A percentile compares a stretch with the other conserved stretches of the same genome.
phyloP scores from a whole-genome alignment of 495 filamentous ascomycete species.

The Penicilliopsis zonata region DNA sequence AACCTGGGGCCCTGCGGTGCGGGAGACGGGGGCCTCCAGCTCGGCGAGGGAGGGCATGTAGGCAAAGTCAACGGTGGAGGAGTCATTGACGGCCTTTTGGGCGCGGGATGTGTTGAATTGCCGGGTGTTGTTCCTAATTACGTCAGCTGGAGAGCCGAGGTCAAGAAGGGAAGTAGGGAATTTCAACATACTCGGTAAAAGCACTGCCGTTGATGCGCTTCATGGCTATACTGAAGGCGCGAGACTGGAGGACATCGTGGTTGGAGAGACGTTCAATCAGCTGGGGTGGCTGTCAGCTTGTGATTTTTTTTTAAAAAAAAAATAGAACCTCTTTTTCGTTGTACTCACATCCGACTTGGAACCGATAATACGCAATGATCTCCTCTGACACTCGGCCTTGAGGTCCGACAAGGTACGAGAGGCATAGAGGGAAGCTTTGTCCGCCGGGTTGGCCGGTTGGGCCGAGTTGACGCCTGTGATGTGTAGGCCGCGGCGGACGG shows the following conservation, averaged over 20 bases:
- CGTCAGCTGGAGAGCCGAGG: conserved; percentile 3
- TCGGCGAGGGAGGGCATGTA: conserved; percentile 44
- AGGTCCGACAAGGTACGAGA: conserved; percentile 26
- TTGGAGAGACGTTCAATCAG: conserved; percentile 40
- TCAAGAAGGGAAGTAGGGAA: neutral
- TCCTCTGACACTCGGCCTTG: conserved; percentile 26
- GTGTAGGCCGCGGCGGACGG: conserved; percentile 36
- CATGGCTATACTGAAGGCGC: conserved; percentile 43
- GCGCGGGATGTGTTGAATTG: conserved; percentile 49
- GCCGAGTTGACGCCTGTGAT: conserved; percentile 43
- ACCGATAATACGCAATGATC: conserved; percentile 19
- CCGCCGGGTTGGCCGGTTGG: conserved; percentile 22
- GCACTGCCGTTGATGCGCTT: conserved; percentile 30
- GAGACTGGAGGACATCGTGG: conserved; percentile 39
- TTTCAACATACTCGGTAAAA: conserved; percentile 24
- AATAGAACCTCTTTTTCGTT: neutral
- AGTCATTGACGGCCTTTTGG: conserved; percentile 42
- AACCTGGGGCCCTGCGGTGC: conserved; percentile 27
- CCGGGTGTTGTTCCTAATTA: conserved; percentile 22
- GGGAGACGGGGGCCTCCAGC: conserved; percentile 19
- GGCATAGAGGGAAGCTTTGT: conserved; percentile 23
- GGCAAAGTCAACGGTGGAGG: conserved; percentile 51
- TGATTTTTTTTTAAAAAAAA: too few species aligned
- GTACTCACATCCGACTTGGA: conserved; percentile 26
- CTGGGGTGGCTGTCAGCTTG: conserved; percentile 13